Base-by-base conservation (phyloP, 495 filamentous ascomycete species). In the Hamigera avellanea region DNA sequence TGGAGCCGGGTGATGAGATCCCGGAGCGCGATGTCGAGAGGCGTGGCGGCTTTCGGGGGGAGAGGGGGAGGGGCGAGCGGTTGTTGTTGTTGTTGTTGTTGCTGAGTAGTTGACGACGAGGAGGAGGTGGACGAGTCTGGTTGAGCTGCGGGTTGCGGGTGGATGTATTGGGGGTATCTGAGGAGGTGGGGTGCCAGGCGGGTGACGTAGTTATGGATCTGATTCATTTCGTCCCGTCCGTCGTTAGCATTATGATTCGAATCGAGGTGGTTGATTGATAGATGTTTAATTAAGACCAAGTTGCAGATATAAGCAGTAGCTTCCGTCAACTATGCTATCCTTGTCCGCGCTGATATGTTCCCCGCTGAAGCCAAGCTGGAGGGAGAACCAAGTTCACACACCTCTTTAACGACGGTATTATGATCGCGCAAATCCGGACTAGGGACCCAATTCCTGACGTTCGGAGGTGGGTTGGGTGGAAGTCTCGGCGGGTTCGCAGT, bases 321-420 rank as follows among this genome's bases (percentile, higher is more conserved):
- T n/a, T n/a, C n/a, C n/a, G n/a, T n/a, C n/a, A n/a, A n/a, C n/a
- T n/a, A n/a, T n/a, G n/a, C n/a, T n/a, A n/a, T n/a, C n/a, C n/a
- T n/a, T n/a, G n/a, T n/a, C n/a, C n/a, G n/a, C n/a, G n/a, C n/a
- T n/a, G n/a, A n/a, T n/a, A n/a, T n/a, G n/a, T n/a, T n/a, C n/a
- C n/a, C n/a, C n/a, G n/a, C n/a, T n/a, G n/a, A n/a, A n/a, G n/a
- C n/a, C n/a, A n/a, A n/a, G n/a, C n/a, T n/a, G n/a, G 21, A 19
- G 14, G 21, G 9, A 28, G 18, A 34, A 43, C 2, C 14, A 19
- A 1, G 17, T 32, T 12, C 8, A 17, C 49, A 14, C 31, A 73
- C 68, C 49, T 73, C 69, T 39, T 67, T 67, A 1, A 70, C 53
- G 14, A 73, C 66, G 0, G 66, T 69, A 38, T 66, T 64, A 50